Evolutionary conservation across 768 basidiomycete species (phyloP), one percentile per base, ranked within the genome.

Genomic region (Antrodiella citrinella): DNA sequence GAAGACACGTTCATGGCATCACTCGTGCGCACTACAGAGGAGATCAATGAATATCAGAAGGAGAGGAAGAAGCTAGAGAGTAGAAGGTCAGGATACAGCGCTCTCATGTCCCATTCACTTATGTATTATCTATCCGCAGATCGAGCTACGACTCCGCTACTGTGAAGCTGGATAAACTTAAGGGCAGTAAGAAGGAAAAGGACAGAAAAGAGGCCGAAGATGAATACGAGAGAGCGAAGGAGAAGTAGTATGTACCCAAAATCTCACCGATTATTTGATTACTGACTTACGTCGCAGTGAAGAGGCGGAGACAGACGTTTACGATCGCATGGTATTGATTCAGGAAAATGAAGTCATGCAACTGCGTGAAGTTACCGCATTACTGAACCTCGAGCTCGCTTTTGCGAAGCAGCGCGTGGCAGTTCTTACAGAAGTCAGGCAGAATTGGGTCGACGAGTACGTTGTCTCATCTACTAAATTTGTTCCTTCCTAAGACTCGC

Each of bases 41-140:
- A 87, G 23, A 83, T 95, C 61, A 89, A 84, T 60, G 91, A 92
- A 49, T 94, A 88, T 55, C 85, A 91, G 51, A 62, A 71, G 3
- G 74, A 85, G 53, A 78, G 82, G 54, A 95, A 92, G 77, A 94
- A 92, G 62, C 67, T 94, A 13, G 91, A 95, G 50, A 91, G 85
- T 47, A 72, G 90, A 60, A 75, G 89, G 91, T 87, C 52, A 18
- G 7, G 7, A 18, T 43, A 10, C 35, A 38, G 35, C 18, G n/a
- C n/a, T n/a, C n/a, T n/a, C n/a, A n/a, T n/a, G n/a, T n/a, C n/a
- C n/a, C n/a, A n/a, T n/a, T n/a, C n/a, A n/a, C n/a, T n/a, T 62
- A 10, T 44, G 25, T 13, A 15, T 54, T 35, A 20, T 44, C 7
- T 41, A 22, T 20, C 38, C 23, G 21, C 48, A 92, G 92, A 60